A percentile compares a stretch with the other conserved stretches of the same genome.
phyloP scores from a whole-genome alignment of 805 yeast species.

The Pichia ethanolica region DNA sequence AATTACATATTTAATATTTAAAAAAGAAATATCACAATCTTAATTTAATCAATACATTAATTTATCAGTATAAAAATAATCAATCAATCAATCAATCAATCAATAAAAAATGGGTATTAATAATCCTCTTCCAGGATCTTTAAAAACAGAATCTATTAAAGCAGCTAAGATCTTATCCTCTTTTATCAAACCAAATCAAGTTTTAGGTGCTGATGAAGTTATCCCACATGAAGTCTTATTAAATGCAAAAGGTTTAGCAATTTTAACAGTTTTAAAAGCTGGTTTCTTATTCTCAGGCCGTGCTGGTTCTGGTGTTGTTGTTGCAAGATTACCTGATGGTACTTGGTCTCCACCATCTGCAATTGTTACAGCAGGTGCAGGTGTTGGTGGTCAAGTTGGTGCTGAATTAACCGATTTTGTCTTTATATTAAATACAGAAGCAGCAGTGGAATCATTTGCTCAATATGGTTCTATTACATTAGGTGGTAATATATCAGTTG shows the following conservation, averaged over 20 bases:
- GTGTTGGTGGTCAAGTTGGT: constrained; percentile 97
- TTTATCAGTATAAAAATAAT: background rate
- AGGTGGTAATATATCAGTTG: constrained; percentile 91
- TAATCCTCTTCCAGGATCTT: constrained; percentile 90
- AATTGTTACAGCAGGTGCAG: constrained; percentile 93
- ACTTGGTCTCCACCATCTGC: constrained; percentile 98
- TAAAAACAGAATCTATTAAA: constrained; percentile 83
- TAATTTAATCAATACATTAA: no score
- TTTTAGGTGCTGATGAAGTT: constrained; percentile 78
- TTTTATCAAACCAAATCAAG: constrained; percentile 90
- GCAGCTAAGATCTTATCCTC: constrained; percentile 89
- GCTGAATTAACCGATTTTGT: constrained; percentile 95
- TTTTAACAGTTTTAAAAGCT: constrained; percentile 91
- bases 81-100: background rate
- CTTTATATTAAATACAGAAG: constrained; percentile 75
- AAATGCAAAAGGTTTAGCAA: constrained; percentile 87
- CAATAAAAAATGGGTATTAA: constrained; percentile 58
- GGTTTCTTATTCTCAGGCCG: constrained; percentile 95
- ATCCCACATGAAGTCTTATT: constrained; percentile 84
- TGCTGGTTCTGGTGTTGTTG: constrained; percentile 95
- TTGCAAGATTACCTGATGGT: constrained; percentile 91
- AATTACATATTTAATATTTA: no score
- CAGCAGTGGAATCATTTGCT: constrained; percentile 91
- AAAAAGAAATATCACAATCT: no score
- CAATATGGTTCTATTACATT: constrained; percentile 90